Base-by-base conservation (phyloP, 2,329 filamentous ascomycete species). In the Penicillium oxalicum region DNA sequence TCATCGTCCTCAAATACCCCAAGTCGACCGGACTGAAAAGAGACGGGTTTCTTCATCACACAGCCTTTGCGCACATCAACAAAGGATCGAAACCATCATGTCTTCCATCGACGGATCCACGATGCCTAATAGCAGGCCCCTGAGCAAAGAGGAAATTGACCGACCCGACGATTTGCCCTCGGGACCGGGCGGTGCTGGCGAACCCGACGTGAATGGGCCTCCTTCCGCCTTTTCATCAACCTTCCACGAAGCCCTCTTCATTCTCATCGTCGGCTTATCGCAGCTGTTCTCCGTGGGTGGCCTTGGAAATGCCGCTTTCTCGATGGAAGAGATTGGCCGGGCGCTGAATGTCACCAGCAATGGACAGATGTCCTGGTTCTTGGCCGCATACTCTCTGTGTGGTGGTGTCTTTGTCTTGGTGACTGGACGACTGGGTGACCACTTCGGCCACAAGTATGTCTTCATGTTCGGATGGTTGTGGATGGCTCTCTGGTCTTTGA, bases 361-460 rank as follows among this genome's bases (percentile, higher is more conserved):
- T 13, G 37, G 37, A 62, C 26, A 73, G 25, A 63, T 80, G 9
- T 73, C 72, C 29, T 83, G 81, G 79, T 74, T 77, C 39, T 70
- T 78, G 4, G 78, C 78, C 1, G 78, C 77, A 1, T 85, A 81
- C 57, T 73, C 70, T 24, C 61, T 83, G 50, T 69, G 64, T 1
- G 51, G 62, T 46, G 66, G 67, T 11, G 67, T 63, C 1, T 70
- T 70, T 48, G 68, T 70, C 35, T 54, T 70, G 2, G 50, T 65
- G 13, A 50, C 54, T 40, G 67, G 67, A 37, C 60, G 61, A 24
- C 49, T 66, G 26, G 65, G 64, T 12, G 65, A 68, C 40, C 41
- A 65, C 34, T 66, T 57, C 37, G 64, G 65, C 12, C 59, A 66
- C 47, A 59, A 60, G 32, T 42, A 49, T 2, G 50, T 67, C 41